A percentile compares a stretch with the other conserved stretches of the same genome.
Evolutionary conservation across 148 eudicot species (phyloP).

Genomic region (Talinum fruticosum): DNA sequence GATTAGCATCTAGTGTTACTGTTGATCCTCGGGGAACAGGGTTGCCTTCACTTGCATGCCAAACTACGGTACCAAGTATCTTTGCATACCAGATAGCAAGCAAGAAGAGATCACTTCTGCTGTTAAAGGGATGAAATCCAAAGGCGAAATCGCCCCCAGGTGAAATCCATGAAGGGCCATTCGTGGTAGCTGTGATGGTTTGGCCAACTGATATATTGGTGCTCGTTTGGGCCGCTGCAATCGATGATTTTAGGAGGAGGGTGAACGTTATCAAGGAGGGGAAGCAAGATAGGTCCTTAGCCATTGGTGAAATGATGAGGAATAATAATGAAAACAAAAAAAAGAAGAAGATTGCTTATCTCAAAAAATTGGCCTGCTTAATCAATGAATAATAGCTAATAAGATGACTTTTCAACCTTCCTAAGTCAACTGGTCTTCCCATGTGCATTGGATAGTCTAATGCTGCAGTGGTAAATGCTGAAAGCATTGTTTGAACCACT

Average conservation of each 20-base stretch:
- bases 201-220: constrained; percentile 26
- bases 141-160: constrained; percentile 52
- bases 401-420: constrained; percentile 2
- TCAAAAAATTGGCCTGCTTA: neutral
- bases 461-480: neutral
- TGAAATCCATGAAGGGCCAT: constrained; percentile 38
- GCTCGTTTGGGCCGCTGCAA: constrained; percentile 25
- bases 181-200: constrained; percentile 26
- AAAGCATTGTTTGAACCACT: neutral
- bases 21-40: constrained; percentile 39
- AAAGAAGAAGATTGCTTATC: neutral
- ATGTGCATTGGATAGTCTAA: neutral
- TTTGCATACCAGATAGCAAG: constrained; percentile 54
- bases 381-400: too few species aligned
- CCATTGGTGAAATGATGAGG: constrained; percentile 22
- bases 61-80: constrained; percentile 47
- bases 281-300: neutral
- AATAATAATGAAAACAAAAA: too few species aligned
- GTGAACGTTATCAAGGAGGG: constrained; percentile 7
- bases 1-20: constrained; percentile 25
- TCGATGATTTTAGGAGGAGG: neutral
- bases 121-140: constrained; percentile 32
- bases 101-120: constrained; percentile 26
- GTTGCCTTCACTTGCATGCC: constrained; percentile 41
- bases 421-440: neutral